A percentile compares a stretch with the other conserved stretches of the same genome.
Evolutionary conservation across 2,329 filamentous ascomycete species (phyloP).

Genomic region (Emmonsia crescens): DNA sequence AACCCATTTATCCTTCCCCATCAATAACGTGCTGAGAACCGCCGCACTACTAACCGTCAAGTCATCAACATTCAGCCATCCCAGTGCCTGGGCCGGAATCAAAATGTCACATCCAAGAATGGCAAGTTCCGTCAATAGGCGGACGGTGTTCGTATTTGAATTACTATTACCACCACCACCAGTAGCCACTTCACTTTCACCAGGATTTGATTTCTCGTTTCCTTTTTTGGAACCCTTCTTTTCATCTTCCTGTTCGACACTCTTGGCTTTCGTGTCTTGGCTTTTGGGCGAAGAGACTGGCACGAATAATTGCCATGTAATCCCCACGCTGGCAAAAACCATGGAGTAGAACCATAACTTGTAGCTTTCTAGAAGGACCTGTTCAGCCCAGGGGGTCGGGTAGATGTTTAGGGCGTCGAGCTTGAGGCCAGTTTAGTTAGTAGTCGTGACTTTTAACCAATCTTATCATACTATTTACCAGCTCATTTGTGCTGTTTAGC

Average conservation of each 20-base stretch:
- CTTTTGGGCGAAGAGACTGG: slow-evolving; percentile 19
- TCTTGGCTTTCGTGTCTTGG: slow-evolving; percentile 5
- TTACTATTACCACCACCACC: neutral
- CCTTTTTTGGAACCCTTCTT: slow-evolving; percentile 14
- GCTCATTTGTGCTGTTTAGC: no score
- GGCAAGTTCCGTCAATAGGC: slow-evolving; percentile 40
- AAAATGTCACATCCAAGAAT: slow-evolving; percentile 52
- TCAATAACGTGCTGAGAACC: slow-evolving; percentile 52
- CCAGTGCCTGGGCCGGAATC: slow-evolving; percentile 49
- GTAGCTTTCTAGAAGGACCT: slow-evolving; percentile 49
- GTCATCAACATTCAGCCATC: slow-evolving; percentile 46
- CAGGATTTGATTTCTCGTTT: slow-evolving; percentile 19
- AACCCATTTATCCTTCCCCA: slow-evolving; percentile 51
- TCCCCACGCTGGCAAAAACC: slow-evolving; percentile 37
- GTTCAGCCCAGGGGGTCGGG: slow-evolving; percentile 31
- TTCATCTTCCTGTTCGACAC: slow-evolving; percentile 17
- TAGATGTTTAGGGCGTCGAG: slow-evolving; percentile 43
- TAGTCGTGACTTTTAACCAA: slow-evolving; percentile 7
- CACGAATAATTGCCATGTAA: slow-evolving; percentile 17
- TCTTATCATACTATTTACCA: neutral
- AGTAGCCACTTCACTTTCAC: neutral
- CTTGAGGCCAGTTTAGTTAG: slow-evolving; percentile 24
- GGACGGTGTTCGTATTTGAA: neutral
- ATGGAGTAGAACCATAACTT: slow-evolving; percentile 60
- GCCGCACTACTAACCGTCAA: slow-evolving; percentile 48